Percentiles rank a stretch among this genome's conserved stretches.
phyloP scores from a whole-genome alignment of 257 asterid genomes.

The Solanum tacnaense region DNA sequence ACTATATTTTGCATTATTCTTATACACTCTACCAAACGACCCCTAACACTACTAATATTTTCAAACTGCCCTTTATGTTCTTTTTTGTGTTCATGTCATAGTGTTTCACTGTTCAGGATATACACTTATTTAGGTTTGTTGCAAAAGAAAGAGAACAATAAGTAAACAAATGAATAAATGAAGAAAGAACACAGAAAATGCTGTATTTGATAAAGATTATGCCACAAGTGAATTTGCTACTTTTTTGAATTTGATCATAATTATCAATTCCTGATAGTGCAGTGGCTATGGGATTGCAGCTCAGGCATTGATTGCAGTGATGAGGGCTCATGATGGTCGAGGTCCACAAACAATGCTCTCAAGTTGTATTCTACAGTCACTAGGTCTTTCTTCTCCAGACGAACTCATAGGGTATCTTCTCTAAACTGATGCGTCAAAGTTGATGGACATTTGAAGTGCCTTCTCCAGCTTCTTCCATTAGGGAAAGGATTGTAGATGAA shows the following conservation, averaged over 20 bases:
- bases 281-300: constrained; percentile 98
- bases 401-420: constrained; percentile 75
- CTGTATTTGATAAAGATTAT: background rate
- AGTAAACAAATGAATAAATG: background rate
- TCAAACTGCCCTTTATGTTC: background rate
- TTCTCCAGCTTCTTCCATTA: background rate
- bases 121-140: background rate
- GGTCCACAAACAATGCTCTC: constrained; percentile 77
- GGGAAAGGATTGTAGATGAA: background rate
- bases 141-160: background rate
- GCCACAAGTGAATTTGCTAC: background rate
- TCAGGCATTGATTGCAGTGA: constrained; percentile 73
- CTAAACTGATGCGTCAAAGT: background rate
- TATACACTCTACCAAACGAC: too few species aligned
- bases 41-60: background rate
- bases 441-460: background rate
- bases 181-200: background rate
- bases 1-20: too few species aligned
- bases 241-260: background rate
- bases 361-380: constrained; percentile 44
- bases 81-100: background rate
- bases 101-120: background rate
- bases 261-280: constrained; percentile 16
- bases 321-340: constrained; percentile 96
- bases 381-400: constrained; percentile 78